phyloP scores from a whole-genome alignment of 768 basidiomycete genomes.

The Psilocybe tampanensis region DNA sequence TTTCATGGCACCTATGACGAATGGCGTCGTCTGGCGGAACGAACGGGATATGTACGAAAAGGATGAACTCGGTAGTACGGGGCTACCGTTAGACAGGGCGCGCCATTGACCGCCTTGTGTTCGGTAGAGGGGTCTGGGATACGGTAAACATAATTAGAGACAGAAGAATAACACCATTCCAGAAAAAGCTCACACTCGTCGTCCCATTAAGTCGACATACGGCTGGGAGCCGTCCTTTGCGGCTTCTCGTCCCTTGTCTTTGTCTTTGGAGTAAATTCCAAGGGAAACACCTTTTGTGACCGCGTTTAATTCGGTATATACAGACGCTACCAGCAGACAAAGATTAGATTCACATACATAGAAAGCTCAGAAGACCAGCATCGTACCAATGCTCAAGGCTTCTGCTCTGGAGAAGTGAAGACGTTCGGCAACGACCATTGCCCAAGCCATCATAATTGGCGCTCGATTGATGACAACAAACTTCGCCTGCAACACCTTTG shows the following conservation, averaged over 20 bases:
- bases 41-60: conserved; percentile 83
- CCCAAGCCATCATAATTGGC: conserved; percentile 95
- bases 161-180: too few species aligned
- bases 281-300: conserved; percentile 82
- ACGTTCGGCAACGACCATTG: conserved; percentile 80
- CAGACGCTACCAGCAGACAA: conserved; percentile 56
- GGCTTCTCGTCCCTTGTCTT: conserved; percentile 58
- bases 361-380: not conserved
- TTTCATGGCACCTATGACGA: conserved; percentile 76
- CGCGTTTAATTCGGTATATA: conserved; percentile 93
- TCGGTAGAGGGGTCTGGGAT: conserved; percentile 73
- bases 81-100: conserved; percentile 72
- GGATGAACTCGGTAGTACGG: conserved; percentile 71
- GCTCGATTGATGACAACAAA: conserved; percentile 83
- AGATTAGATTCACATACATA: not conserved
- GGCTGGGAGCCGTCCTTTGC: conserved; percentile 67
- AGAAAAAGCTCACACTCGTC: conserved; percentile 34
- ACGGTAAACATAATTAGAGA: not conserved
- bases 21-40: conserved; percentile 77
- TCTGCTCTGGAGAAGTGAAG: conserved; percentile 89
- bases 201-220: conserved; percentile 85
- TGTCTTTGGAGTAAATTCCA: conserved; percentile 67
- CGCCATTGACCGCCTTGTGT: conserved; percentile 76
- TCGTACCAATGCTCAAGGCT: conserved; percentile 84
- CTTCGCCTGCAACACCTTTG: conserved; percentile 61